Evolutionary conservation across 2,329 filamentous ascomycete genomes (phyloP).

Genomic region (Diplocarpon mali): DNA sequence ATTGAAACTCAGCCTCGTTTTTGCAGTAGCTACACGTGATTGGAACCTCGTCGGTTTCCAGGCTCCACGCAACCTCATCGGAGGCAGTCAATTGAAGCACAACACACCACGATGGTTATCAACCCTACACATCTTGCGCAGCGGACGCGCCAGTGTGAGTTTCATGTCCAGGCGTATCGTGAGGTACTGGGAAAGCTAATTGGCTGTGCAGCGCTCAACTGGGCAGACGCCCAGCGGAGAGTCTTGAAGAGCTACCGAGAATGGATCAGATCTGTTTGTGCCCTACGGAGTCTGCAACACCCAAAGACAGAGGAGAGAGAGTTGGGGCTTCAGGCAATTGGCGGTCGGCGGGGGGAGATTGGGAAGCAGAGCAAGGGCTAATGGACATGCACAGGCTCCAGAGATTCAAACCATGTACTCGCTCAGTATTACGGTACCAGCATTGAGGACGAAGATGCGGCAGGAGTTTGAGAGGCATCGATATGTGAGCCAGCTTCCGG

Average conservation of each 20-base stretch:
- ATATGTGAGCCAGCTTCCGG: slow-evolving; percentile 79
- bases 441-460: slow-evolving; percentile 83
- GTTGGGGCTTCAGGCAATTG: neutral
- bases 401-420: slow-evolving; percentile 98
- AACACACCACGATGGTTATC: slow-evolving; percentile 58
- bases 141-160: slow-evolving; percentile 66
- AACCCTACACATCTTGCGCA: slow-evolving; percentile 86
- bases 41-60: slow-evolving; percentile 10
- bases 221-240: slow-evolving; percentile 76
- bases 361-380: slow-evolving; percentile 5
- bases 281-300: neutral
- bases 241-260: slow-evolving; percentile 84
- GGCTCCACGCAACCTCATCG: slow-evolving; percentile 10
- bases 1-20: slow-evolving; percentile 12
- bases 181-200: slow-evolving; percentile 40
- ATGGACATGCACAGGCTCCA: slow-evolving; percentile 54
- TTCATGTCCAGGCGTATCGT: slow-evolving; percentile 1
- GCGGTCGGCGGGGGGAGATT: neutral
- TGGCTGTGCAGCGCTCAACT: slow-evolving; percentile 61
- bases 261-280: slow-evolving; percentile 87
- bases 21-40: neutral
- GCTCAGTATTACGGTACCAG: slow-evolving; percentile 75
- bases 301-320: neutral
- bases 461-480: slow-evolving; percentile 95
- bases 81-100: neutral